These are phyloP conservation scores for Meripilus lineatus DNA, from an alignment of 1,284 basidiomycete genomes.

Conservation along the genomic window DNA sequence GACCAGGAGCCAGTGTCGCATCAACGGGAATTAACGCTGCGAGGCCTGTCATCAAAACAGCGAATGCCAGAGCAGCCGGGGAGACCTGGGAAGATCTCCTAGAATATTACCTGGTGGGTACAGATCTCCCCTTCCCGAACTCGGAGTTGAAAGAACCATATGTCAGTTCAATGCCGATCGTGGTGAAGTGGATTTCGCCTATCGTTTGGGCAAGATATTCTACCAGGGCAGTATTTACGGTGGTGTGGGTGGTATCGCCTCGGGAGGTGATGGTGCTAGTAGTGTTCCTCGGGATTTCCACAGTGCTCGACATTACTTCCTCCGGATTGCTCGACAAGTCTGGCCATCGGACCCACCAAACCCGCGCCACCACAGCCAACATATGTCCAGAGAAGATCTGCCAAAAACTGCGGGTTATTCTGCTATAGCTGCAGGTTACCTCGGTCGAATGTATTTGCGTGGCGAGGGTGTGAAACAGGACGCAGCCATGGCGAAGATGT, in stretches of 20 bases:
- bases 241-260: conserved; percentile 66
- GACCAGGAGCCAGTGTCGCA: conserved; percentile 88
- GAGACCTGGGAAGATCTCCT: conserved; percentile 91
- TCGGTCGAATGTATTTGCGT: conserved; percentile 91
- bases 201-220: conserved; percentile 87
- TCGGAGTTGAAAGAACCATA: no score
- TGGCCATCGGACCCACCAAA: conserved; percentile 76
- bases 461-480: conserved; percentile 90
- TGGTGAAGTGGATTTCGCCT: conserved; percentile 81
- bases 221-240: conserved; percentile 89
- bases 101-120: conserved; percentile 79
- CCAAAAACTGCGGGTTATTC: conserved; percentile 61
- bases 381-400: conserved; percentile 44
- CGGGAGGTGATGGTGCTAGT: conserved; percentile 87
- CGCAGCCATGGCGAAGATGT: conserved; percentile 77
- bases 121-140: no score
- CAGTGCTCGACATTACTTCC: conserved; percentile 78
- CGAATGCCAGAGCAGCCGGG: conserved; percentile 74
- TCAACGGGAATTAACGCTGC: conserved; percentile 74
- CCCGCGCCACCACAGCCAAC: conserved; percentile 39
- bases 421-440: conserved; percentile 75
- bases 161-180: conserved; percentile 86
- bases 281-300: conserved; percentile 72
- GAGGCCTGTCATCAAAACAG: conserved; percentile 79
- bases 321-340: conserved; percentile 71